Evolutionary conservation across 495 filamentous ascomycete species (phyloP).

Genomic region (Penicillium samsonianum): DNA sequence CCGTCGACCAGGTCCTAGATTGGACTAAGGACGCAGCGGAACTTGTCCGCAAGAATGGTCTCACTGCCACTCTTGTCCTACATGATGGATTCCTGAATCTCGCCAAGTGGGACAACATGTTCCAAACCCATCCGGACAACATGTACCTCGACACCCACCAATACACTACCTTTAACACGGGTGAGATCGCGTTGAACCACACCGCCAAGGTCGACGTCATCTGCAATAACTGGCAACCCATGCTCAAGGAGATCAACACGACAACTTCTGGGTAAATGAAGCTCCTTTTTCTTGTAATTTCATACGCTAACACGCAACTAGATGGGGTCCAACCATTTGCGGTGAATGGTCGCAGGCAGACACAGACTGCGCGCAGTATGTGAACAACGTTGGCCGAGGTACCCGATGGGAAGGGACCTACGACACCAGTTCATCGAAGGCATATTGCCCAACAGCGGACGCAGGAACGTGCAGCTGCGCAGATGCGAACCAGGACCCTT

Average conservation of each 20-base stretch:
- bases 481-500: constrained; percentile 70
- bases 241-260: constrained; percentile 70
- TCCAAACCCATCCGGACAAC: constrained; percentile 49
- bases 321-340: constrained; percentile 93
- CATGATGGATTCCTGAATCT: constrained; percentile 86
- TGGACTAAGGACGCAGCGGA: constrained; percentile 69
- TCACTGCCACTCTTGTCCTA: constrained; percentile 67
- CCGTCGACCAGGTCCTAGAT: constrained; percentile 57
- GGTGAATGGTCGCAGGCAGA: constrained; percentile 99
- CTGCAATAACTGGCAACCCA: constrained; percentile 80
- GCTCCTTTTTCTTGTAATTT: not conserved
- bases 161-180: constrained; percentile 84
- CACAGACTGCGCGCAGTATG: constrained; percentile 84
- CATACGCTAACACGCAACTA: constrained; percentile 22
- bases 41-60: constrained; percentile 68
- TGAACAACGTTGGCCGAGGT: constrained; percentile 89
- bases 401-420: constrained; percentile 89
- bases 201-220: constrained; percentile 77
- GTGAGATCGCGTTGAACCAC: constrained; percentile 72
- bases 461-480: constrained; percentile 66
- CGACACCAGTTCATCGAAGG: constrained; percentile 58
- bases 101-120: constrained; percentile 72
- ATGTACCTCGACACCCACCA: constrained; percentile 91
- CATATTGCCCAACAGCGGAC: constrained; percentile 68
- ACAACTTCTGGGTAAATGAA: constrained; percentile 63